A percentile compares a stretch with the other conserved stretches of the same genome.
Conservation (phyloP, 2,329 filamentous ascomycete species). For the Alternaria arborescens region DNA sequence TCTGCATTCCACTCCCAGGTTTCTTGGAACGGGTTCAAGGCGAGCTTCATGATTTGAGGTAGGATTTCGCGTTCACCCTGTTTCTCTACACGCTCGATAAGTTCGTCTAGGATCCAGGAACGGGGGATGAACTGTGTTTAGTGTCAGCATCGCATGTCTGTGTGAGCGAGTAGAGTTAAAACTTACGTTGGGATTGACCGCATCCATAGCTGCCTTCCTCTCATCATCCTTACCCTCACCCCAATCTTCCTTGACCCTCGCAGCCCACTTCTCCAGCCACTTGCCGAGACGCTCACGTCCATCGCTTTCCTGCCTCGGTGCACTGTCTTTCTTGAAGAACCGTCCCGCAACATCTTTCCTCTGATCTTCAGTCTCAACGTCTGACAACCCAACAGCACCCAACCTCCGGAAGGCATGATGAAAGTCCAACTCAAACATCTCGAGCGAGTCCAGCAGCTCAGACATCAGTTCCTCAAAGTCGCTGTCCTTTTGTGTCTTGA, state of each 20-base stretch:
- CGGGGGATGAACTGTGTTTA: slow-evolving; percentile 76
- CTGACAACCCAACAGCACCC: slow-evolving; percentile 67
- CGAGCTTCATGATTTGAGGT: slow-evolving; percentile 80
- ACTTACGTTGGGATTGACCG: slow-evolving; percentile 10
- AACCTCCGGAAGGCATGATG: slow-evolving; percentile 91
- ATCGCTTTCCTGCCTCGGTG: slow-evolving; percentile 64
- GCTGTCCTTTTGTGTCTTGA: slow-evolving; percentile 71
- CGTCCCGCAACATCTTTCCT: slow-evolving; percentile 70
- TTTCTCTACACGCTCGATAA: slow-evolving; percentile 89
- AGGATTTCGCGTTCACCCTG: slow-evolving; percentile 82
- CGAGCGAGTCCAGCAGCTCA: slow-evolving; percentile 81
- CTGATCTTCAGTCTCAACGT: slow-evolving; percentile 70
- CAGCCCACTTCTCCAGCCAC: slow-evolving; percentile 85
- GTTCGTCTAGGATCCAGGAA: slow-evolving; percentile 90
- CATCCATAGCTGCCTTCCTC: slow-evolving; percentile 44
- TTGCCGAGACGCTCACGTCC: slow-evolving; percentile 72
- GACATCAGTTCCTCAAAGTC: slow-evolving; percentile 86
- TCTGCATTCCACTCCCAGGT: slow-evolving; percentile 71
- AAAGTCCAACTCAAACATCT: slow-evolving; percentile 87
- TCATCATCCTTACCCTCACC: slow-evolving; percentile 65
- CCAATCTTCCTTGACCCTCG: slow-evolving; percentile 80
- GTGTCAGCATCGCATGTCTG: slow-evolving; percentile 9
- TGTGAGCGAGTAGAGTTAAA: neutral
- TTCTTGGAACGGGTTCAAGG: slow-evolving; percentile 84
- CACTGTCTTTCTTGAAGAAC: slow-evolving; percentile 81